Evolutionary conservation across 768 basidiomycete genomes (phyloP), one percentile per base, ranked within the genome.

Genomic region (Pleurotus platypus): DNA sequence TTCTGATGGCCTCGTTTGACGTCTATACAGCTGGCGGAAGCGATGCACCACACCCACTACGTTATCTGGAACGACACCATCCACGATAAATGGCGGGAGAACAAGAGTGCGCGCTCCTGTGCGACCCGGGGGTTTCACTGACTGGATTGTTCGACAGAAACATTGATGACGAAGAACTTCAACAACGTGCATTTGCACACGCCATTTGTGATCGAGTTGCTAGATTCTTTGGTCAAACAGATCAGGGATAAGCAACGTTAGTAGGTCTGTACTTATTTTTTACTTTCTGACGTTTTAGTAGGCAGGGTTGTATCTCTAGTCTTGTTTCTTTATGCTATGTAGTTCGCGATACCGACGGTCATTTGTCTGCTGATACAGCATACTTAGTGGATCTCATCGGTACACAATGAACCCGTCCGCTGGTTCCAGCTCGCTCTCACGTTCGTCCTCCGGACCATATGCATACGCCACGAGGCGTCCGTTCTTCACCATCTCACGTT

Each of bases 381-480:
- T n/a, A n/a, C n/a, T n/a, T 4, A 27, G 27, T 5, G 27, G 27
- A 27, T 27, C 27, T 27, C 27, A 27, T 27, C 27, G 27, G 27
- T 27, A 27, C 7, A 27, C 27, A 7, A 27, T 27, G 27, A 27
- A 27, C 27, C 27, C 27, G 27, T 27, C 27, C 2, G 27, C 27
- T 27, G 27, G 27, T 27, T 27, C 2, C 5, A 27, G 27, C 2
- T 27, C 27, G 4, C 5, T 4, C 4, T 27, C 27, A 27, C 4
- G 5, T 69, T 88, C 49, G 13, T 49, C 49, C 27, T 49, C 49
- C 8, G 27, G 27, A 5, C 37, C 49, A 15, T 15, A 49, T 15
- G 27, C 49, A 3, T 49, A 49, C 4, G 37, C 1, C n/a, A 49
- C 49, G n/a, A 26, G 37, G 13, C 24, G 24, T 15, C 49, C 49